Percentiles rank a stretch among this genome's conserved stretches.
Conservation (phyloP, 176 grass and related monocot genomes). For the Oryza longistaminata region DNA sequence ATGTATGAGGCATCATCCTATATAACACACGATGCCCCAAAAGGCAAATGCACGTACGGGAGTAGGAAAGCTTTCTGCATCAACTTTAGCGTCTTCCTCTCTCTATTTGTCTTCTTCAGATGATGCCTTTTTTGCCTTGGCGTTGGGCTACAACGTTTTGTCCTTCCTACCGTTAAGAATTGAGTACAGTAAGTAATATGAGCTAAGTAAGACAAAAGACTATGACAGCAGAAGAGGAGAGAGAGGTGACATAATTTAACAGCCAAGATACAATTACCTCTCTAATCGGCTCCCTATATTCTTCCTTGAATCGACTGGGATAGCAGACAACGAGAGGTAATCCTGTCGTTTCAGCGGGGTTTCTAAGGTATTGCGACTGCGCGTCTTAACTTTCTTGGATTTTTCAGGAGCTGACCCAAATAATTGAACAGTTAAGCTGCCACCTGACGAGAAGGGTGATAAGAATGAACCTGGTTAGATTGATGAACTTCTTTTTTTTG, state of each 20-base stretch:
- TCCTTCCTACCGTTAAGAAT: conserved; percentile 32
- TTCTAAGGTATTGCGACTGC: conserved; percentile 21
- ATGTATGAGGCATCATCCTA: background rate
- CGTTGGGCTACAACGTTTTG: conserved; percentile 35
- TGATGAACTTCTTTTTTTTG: background rate
- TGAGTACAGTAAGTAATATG: conserved; percentile 1
- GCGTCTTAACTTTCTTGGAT: conserved; percentile 38
- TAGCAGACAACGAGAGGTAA: conserved; percentile 58
- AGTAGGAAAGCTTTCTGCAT: background rate
- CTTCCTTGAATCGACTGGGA: conserved; percentile 72
- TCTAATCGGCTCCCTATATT: conserved; percentile 53
- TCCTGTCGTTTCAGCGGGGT: conserved; percentile 53
- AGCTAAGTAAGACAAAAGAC: background rate
- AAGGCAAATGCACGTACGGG: background rate
- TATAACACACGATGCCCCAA: background rate
- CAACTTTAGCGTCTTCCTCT: no score
- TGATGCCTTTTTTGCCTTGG: conserved; percentile 1
- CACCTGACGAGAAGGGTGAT: conserved; percentile 48
- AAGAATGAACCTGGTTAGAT: conserved; percentile 15
- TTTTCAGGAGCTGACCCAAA: conserved; percentile 61
- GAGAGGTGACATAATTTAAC: background rate
- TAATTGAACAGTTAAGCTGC: conserved; percentile 81
- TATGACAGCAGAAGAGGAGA: background rate
- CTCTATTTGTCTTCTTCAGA: background rate
- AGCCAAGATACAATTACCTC: conserved; percentile 52